These are phyloP conservation scores for Cavenderia fasciculata DNA, from an alignment of 78 protist genomes.

Conservation along the genomic window DNA sequence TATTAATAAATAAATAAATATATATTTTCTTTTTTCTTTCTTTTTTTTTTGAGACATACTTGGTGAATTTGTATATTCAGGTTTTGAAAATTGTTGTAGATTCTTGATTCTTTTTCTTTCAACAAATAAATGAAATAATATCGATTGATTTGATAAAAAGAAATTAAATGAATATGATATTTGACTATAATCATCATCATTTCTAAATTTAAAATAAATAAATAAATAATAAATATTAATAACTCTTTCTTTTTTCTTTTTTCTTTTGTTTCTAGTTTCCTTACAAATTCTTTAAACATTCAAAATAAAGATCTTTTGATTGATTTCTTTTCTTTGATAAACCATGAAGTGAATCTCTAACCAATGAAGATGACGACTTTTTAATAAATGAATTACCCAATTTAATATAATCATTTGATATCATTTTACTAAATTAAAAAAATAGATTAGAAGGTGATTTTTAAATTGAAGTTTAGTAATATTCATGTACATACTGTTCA, in stretches of 20 bases:
- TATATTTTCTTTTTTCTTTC: no score
- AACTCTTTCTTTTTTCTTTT: no score
- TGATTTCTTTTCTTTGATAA: not conserved
- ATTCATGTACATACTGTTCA: constrained; percentile 17
- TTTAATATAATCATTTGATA: constrained; percentile 40
- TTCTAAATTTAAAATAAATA: not conserved
- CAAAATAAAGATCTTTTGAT: constrained; percentile 17
- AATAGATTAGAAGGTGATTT: not conserved
- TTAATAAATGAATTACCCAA: constrained; percentile 50
- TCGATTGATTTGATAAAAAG: constrained; percentile 16
- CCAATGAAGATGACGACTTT: not conserved
- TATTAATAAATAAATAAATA: no score
- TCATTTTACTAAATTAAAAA: not conserved
- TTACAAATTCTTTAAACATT: not conserved
- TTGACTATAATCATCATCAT: constrained; percentile 20
- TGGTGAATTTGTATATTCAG: no score
- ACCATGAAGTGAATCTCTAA: no score
- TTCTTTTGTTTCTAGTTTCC: not conserved
- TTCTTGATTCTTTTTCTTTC: constrained; percentile 45
- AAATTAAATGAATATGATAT: constrained; percentile 57
- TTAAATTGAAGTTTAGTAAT: not conserved
- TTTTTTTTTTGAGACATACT: no score
- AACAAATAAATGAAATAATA: constrained; percentile 34
- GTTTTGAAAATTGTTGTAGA: constrained; percentile 6
- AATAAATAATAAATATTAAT: no score